A percentile compares a stretch with the other conserved stretches of the same genome.
Conservation (phyloP, 2,329 filamentous ascomycete genomes). For the Pestalotiopsis sp. region DNA sequence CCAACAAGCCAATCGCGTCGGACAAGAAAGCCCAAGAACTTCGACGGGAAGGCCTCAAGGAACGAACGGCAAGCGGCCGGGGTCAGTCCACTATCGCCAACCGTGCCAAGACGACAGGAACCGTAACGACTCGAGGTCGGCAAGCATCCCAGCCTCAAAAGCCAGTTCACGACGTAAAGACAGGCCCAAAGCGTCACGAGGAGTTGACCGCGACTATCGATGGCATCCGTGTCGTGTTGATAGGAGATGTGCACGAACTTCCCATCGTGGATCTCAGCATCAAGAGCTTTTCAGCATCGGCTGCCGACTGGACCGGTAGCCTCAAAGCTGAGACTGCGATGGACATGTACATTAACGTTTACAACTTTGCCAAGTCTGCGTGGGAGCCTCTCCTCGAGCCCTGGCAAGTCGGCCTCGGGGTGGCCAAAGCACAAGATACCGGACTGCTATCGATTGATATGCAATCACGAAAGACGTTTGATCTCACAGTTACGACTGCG, state of each 20-base stretch:
- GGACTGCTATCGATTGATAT: constrained; percentile 82
- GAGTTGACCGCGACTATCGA: constrained; percentile 85
- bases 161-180: constrained; percentile 35
- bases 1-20: constrained; percentile 41
- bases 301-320: constrained; percentile 88
- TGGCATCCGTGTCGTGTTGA: constrained; percentile 88
- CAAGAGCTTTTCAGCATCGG: constrained; percentile 82
- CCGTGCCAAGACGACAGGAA: constrained; percentile 41
- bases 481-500: constrained; percentile 89
- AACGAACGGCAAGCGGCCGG: constrained; percentile 59
- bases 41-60: constrained; percentile 50
- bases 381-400: constrained; percentile 98
- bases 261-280: constrained; percentile 93
- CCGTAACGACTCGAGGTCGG: constrained; percentile 30
- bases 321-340: constrained; percentile 88
- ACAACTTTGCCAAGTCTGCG: constrained; percentile 98
- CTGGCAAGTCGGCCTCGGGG: constrained; percentile 91
- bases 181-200: constrained; percentile 54
- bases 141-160: constrained; percentile 24
- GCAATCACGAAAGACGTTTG: constrained; percentile 86
- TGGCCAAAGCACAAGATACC: constrained; percentile 75
- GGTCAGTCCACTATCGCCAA: constrained; percentile 53
- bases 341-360: constrained; percentile 93
- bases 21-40: constrained; percentile 61
- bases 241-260: constrained; percentile 93